Evolutionary conservation across 371 early-diverging fungal genomes (phyloP), one percentile per base, ranked within the genome.

Genomic region (Furculomyces boomerangus): DNA sequence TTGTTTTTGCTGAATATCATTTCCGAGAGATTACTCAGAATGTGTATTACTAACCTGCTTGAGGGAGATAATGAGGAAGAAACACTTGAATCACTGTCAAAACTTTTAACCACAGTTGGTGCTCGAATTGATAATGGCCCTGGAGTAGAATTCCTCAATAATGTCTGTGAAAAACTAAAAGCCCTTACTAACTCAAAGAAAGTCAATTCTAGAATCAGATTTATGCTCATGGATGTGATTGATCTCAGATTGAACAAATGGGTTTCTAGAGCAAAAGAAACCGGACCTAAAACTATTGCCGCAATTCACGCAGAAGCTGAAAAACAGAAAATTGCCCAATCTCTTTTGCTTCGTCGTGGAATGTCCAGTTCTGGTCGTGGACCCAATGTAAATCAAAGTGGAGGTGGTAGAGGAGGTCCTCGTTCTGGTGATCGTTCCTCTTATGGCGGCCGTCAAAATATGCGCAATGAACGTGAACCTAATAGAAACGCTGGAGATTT

Each of bases 171-270:
- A 32, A 75, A 85, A 30, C 83, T 94, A 75, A 57, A 71, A 32
- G 78, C 79, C 48, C 61, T 87, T 71, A 62, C 79, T 24, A 74
- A 68, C 31, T 75, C 77, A 64, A 60, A 68, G 54, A 76, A 75
- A 58, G 64, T 93, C 37, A 69, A 79, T 47, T 83, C 85, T 37
- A 84, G 94, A 71, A 86, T 90, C 62, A 80, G 88, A 47, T 93
- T 93, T 63, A 89, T 88, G 90, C 70, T 97, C 31, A 64, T 76
- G 74, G 97, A 94, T 67, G 72, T 93, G 24, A 80, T 94, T 51
- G 93, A 93, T 54, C 72, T 93, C 50, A 81, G 95, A 54, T 74
- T 74, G 68, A 76, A 71, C 67, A 76, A 78, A 46, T 94, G 97
- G 94, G 71, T 71, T 2, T 62, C 70, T 30, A 74, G 83, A 45